Base-by-base conservation (phyloP, 176 grass and related monocot species). In the Triticum timopheevii region DNA sequence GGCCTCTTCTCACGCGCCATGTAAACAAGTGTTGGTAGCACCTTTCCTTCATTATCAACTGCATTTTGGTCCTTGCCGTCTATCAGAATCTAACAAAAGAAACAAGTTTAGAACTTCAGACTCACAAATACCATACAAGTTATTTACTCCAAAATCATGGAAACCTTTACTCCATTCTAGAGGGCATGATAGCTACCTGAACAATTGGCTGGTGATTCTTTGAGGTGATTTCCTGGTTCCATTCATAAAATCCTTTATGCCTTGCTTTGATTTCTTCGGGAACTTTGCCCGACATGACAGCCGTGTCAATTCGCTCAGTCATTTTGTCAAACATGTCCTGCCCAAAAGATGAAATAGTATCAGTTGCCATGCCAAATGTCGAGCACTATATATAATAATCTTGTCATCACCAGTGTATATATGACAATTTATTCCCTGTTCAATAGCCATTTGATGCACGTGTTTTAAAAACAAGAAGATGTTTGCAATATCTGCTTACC, bases 1-100 rank as follows among this genome's bases (percentile, higher is more conserved):
- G 83, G 91, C 77, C 86, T 98, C 89, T 98, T 95, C 91, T 98
- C 91, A 28, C 91, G 88, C 47, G 91, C 91, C 89, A 98, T 95
- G 81, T 98, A 98, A 4, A 98, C 95, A 35, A 98, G 81, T 33
- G 86, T 98, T 44, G 96, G 93, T 58, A 95, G 78, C 8, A 40
- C 65, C 79, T 83, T 40, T 15, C 74, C 90, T 3, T 92, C 84
- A n/a, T 47, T 61, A 10, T 92, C 92, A 35, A 82, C 47, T 73
- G 77, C 86, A 83, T 75, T 62, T 13, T 4, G 33, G 56, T 90
- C 78, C 12, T 90, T 93, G 3, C 91, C 91, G 76, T 93, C 80
- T 67, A 93, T 86, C 73, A 95, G 27, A 86, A 98, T 87, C 95
- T 98, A 70, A 58, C 13, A 73, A 66, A 68, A 27, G 42, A 87